Conservation (phyloP, 805 yeast genomes). For the Spathaspora girioi region DNA sequence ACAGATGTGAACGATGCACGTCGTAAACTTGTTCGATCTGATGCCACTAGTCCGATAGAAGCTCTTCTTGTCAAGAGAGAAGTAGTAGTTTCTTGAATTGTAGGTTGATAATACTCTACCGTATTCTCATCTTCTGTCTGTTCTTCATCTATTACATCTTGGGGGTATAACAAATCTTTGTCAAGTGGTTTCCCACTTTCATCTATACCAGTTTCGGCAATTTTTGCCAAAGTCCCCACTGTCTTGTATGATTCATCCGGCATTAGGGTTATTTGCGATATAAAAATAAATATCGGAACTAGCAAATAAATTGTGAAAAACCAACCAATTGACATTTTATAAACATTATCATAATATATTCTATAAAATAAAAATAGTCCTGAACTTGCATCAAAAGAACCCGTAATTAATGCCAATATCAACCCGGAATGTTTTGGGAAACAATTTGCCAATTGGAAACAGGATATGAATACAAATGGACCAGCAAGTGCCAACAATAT, state of each 20-base stretch:
- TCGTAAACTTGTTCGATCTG: background rate
- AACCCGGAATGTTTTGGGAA: constrained; percentile 83
- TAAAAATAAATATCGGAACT: constrained; percentile 74
- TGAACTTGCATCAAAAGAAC: constrained; percentile 93
- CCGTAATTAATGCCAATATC: constrained; percentile 77
- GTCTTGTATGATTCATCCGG: constrained; percentile 75
- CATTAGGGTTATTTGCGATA: constrained; percentile 77
- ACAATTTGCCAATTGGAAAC: constrained; percentile 82
- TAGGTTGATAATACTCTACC: constrained; percentile 22
- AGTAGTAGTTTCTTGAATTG: constrained; percentile 36
- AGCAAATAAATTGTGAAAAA: constrained; percentile 68
- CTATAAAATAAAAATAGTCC: constrained; percentile 80
- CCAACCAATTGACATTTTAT: constrained; percentile 40
- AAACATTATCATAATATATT: constrained; percentile 48
- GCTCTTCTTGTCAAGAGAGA: constrained; percentile 34
- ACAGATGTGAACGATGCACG: constrained; percentile 32
- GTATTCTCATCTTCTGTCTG: constrained; percentile 9
- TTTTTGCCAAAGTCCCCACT: constrained; percentile 60
- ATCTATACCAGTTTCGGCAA: constrained; percentile 70
- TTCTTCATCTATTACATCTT: constrained; percentile 25
- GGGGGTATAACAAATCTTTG: constrained; percentile 39
- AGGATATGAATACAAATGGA: constrained; percentile 87
- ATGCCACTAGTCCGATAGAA: constrained; percentile 11
- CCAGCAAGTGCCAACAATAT: constrained; percentile 82
- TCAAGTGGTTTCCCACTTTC: constrained; percentile 61